Evolutionary conservation across 1,284 basidiomycete species (phyloP), one percentile per base, ranked within the genome.

Genomic region (Pseudozyma hubeiensis): DNA sequence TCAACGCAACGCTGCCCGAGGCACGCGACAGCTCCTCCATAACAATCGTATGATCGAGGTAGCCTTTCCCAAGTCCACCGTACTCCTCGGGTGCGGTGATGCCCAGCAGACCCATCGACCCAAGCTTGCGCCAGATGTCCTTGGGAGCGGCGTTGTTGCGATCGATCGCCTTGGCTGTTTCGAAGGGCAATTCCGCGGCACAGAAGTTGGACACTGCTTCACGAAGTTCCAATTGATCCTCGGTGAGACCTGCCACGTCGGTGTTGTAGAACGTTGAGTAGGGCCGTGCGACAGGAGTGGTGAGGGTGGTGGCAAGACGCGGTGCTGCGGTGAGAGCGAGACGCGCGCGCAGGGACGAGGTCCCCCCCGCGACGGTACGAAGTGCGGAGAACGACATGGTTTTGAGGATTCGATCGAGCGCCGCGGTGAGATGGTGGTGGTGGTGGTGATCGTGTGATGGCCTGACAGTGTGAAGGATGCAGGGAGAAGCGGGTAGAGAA

Each of bases 1-100:
- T 94, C 10, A 97, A 88, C 1, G 91, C 94, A 35, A 97, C 90
- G 4, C 92, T 93, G 24, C 93, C 94, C 7, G 93, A 95, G 7
- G 93, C 92, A 31, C 90, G 87, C 30, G 93, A 95, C 56, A 97
- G 87, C 92, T 87, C 51, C 53, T 81, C 79, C 79, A 81, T 81
- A 7, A 81, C 76, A 52, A 81, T 64, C 9, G 74, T 75, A 50
- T 81, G 79, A 31, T 81, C 79, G 1, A 81, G 45, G 46, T 81
- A 81, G 0, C 79, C 78, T 33, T 71, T 75, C 0, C 74, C 79
- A 19, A 80, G 53, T 10, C 79, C 79, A 35, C 79, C 79, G 29
- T 64, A 59, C 39, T 75, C 63, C 34, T 80, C 79, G 3, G 78
- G 74, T 4, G 78, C 76, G 3, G 79, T 81, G 58, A 81, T 75